Evolutionary conservation across 2,329 filamentous ascomycete species (phyloP), one percentile per base, ranked within the genome.

Genomic region (Didymella glomerata): DNA sequence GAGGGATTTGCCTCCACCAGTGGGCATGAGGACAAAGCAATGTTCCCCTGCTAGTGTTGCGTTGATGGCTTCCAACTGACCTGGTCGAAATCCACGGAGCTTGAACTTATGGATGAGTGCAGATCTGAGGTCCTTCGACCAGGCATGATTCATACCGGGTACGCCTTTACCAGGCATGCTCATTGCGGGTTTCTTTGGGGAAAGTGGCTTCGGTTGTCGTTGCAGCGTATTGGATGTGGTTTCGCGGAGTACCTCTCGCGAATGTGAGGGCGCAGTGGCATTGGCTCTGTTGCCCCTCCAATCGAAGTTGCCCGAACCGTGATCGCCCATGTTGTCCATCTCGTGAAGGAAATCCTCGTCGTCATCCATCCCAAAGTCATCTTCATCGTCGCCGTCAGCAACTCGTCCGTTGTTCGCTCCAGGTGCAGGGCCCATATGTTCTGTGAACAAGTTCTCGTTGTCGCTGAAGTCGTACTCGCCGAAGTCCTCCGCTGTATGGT

Each of bases 21-120:
- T 99, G 2, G 96, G 95, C 95, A 99, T 99, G 38, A 99, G 82
- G 16, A 99, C 90, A 74, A 99, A 99, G 0, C 91, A 90, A 77
- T 99, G 94, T 64, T 94, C 88, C 3, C 94, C 95, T 28, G 82
- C 83, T 45, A 99, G 81, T 0, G 95, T 98, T 1, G 93, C 90
- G 76, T 99, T 98, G 76, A 99, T 97, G 14, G 95, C 93, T 77
- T 98, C 92, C 1, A 98, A 83, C 73, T 99, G 95, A 72, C 97
- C 95, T 53, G 89, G 87, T 28, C 96, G 88, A 72, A 99, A 99
- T 0, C 92, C 92, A 53, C 86, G 87, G 75, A 99, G 88, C 63
- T 89, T 86, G 72, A 99, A 99, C 3, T 88, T 85, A 68, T 94
- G 88, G 70, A 90, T 92, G 64, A 99, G 80, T n/a, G 88, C 90